Evolutionary conservation across 768 basidiomycete species (phyloP), one percentile per base, ranked within the genome.

Genomic region (Mycena haematopus): DNA sequence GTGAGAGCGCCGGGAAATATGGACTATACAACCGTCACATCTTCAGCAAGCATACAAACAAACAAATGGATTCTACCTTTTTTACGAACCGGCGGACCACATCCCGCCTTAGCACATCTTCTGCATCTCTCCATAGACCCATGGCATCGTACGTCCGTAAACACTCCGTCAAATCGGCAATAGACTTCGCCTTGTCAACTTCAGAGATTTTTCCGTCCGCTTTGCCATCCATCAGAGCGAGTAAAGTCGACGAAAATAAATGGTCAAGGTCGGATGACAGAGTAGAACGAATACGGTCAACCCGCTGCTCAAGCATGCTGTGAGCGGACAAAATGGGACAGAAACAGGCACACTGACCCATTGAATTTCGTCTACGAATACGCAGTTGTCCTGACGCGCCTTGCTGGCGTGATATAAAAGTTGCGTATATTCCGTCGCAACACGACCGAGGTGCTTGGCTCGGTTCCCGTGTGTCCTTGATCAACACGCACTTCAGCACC

Each of bases 361-460:
- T 81, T 93, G 88, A 6, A 96, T 83, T 66, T 92, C 90, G 58
- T 89, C 84, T 3, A 96, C 87, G 66, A 93, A 95, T 2, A 80
- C 84, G 65, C 94, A 95, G 2, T 85, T 84, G 69, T 95, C 91
- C 11, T 77, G 76, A 7, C 84, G 80, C 13, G 96, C 94, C 74
- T 97, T 96, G 21, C 86, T 84, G 25, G 86, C 84, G 67, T 97
- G 92, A 73, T 99, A 99, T 25, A 95, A 80, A 21, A 99, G 82
- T 71, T 99, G 96, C 11, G 86, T 92, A 72, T 96, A 99, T 75
- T 98, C 97, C 10, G 87, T 82, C 15, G 95, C 93, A 29, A 96
- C 91, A 53, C 96, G 86, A 13, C 84, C 82, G 15, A 96, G 80
- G 72, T 94, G 92, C 72, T 94, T 92, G 33, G 90, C 88, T 47